Percentiles rank a stretch among this genome's conserved stretches.
Conservation (phyloP, 768 basidiomycete species). For the Rossbeevera mucosa region DNA sequence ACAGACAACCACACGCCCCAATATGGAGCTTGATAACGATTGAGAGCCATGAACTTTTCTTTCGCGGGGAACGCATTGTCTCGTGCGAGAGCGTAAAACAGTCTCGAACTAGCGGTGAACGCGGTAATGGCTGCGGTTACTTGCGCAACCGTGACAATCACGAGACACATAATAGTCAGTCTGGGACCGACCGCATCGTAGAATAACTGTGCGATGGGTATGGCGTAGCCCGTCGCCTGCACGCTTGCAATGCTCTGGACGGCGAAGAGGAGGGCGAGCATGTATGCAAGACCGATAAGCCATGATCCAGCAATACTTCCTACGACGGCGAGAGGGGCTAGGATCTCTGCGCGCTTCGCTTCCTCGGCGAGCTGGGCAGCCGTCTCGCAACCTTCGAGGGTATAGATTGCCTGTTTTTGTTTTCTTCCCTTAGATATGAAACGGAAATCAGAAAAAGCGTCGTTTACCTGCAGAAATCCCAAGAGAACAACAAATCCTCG, state of each 20-base stretch:
- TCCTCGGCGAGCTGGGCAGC: slow-evolving; percentile 64
- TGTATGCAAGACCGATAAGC: slow-evolving; percentile 52
- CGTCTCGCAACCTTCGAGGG: slow-evolving; percentile 58
- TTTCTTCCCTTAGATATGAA: slow-evolving; percentile 1
- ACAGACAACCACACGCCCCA: slow-evolving; percentile 54
- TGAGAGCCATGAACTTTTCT: slow-evolving; percentile 44
- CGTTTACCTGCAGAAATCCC: slow-evolving; percentile 39
- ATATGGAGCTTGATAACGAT: slow-evolving; percentile 50
- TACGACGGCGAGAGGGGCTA: slow-evolving; percentile 56
- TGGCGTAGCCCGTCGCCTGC: slow-evolving; percentile 47
- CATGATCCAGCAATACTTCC: slow-evolving; percentile 53
- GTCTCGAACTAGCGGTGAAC: slow-evolving; percentile 52
- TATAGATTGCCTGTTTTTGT: slow-evolving; percentile 45
- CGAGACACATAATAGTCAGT: slow-evolving; percentile 48
- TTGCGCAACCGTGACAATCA: slow-evolving; percentile 47
- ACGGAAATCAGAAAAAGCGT: background rate
- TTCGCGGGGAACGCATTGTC: slow-evolving; percentile 50
- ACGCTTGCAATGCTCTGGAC: slow-evolving; percentile 49
- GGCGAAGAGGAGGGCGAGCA: slow-evolving; percentile 55
- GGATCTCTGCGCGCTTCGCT: slow-evolving; percentile 48
- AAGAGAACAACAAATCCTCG: slow-evolving; percentile 54
- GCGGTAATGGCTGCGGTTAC: slow-evolving; percentile 54
- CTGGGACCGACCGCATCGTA: slow-evolving; percentile 47
- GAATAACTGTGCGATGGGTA: slow-evolving; percentile 57
- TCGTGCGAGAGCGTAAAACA: slow-evolving; percentile 54